These are phyloP conservation scores for Verticillium nonalfalfae DNA, from an alignment of 2,329 filamentous ascomycete genomes.

Conservation along the genomic window DNA sequence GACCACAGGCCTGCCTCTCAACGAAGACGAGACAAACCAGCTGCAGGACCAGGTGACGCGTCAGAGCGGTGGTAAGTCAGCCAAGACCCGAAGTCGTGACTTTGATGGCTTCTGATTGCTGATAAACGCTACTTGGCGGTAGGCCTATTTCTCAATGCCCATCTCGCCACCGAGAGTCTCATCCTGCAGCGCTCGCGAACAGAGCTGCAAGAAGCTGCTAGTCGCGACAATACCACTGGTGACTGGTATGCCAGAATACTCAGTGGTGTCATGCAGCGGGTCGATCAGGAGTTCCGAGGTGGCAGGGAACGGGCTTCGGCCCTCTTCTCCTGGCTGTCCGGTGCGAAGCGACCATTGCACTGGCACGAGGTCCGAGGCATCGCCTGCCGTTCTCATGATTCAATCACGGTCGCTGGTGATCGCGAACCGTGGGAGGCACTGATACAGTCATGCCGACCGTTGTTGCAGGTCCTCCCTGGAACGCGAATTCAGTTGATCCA, in stretches of 20 bases:
- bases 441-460: slow-evolving; percentile 7
- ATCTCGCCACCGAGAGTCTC: slow-evolving; percentile 21
- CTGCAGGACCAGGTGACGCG: slow-evolving; percentile 6
- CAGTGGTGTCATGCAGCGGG: not conserved
- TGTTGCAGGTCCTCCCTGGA: slow-evolving; percentile 24
- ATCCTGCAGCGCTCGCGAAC: slow-evolving; percentile 12
- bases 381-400: not conserved
- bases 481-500: slow-evolving; percentile 30
- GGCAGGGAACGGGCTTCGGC: not conserved
- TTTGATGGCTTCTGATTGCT: not conserved
- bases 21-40: not conserved
- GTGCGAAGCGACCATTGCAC: slow-evolving; percentile 29
- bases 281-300: not conserved
- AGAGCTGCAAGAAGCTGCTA: slow-evolving; percentile 6
- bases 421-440: not conserved
- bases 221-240: not conserved
- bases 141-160: slow-evolving; percentile 26
- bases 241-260: not conserved
- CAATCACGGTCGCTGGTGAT: not conserved
- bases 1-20: not conserved
- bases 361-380: slow-evolving; percentile 27
- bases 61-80: slow-evolving; percentile 6
- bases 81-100: not conserved
- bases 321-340: slow-evolving; percentile 32
- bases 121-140: not conserved